A percentile compares a stretch with the other conserved stretches of the same genome.
Evolutionary conservation across 192 early-diverging fungal genomes (phyloP).

Genomic region (Phlyctochytrium bullatum): DNA sequence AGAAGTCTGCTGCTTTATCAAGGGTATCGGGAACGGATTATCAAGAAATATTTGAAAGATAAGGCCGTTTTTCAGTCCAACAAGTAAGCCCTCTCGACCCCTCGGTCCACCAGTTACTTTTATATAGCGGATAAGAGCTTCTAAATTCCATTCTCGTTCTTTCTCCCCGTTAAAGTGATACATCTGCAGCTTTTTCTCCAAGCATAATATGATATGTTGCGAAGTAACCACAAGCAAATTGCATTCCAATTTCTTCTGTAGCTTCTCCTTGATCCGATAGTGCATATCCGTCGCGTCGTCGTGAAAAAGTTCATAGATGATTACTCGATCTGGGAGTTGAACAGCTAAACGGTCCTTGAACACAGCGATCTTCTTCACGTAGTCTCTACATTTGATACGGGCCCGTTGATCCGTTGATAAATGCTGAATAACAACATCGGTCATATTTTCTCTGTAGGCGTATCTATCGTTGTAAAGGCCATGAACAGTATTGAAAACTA

Average conservation of each 20-base stretch:
- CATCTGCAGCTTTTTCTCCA: constrained; percentile 50
- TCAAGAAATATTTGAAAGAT: constrained; percentile 56
- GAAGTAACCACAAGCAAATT: constrained; percentile 57
- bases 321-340: constrained; percentile 52
- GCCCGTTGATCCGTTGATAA: constrained; percentile 47
- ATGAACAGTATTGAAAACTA: constrained; percentile 56
- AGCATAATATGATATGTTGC: constrained; percentile 53
- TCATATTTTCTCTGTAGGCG: constrained; percentile 57
- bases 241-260: constrained; percentile 54
- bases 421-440: constrained; percentile 64
- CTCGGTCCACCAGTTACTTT: constrained; percentile 56
- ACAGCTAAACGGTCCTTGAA: constrained; percentile 58
- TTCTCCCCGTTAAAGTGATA: constrained; percentile 53
- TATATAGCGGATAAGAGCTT: constrained; percentile 52
- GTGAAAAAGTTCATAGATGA: constrained; percentile 58
- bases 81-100: constrained; percentile 51
- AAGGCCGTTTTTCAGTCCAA: constrained; percentile 55
- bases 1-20: constrained; percentile 42
- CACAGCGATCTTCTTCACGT: constrained; percentile 58
- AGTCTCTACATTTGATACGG: constrained; percentile 59
- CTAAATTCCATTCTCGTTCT: constrained; percentile 56
- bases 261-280: constrained; percentile 61
- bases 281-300: constrained; percentile 59
- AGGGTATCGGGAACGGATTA: constrained; percentile 54
- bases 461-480: constrained; percentile 59